Base-by-base conservation (phyloP, 345 rosid genomes). In the Eutrema yunnanense region DNA sequence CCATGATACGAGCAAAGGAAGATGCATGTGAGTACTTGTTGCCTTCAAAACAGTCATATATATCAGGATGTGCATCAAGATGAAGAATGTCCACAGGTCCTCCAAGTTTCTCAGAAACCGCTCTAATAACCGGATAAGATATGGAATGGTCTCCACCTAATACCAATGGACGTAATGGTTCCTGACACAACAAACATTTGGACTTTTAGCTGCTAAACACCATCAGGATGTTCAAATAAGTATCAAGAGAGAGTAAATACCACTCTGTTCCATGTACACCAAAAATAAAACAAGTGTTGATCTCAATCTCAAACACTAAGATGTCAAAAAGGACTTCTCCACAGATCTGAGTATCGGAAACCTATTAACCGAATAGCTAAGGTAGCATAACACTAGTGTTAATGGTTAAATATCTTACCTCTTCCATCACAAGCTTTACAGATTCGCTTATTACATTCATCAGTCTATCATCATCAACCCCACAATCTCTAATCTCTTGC, bases 31-130 rank as follows among this genome's bases (percentile, higher is more conserved):
- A 95, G 81, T 87, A 92, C 43, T 81, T 86, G 43, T 95, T 95
- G 12, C 99, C 99, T 84, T 95, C 99, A 38, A 88, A 95, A 33
- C 83, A 78, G 73, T 90, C 73, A 50, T 95, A 95, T 65, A 92
- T 95, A 77, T 95, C 99, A 9, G 98, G 99, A 80, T 95, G 99
- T n/a, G 99, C 98, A 84, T 95, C 99, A 22, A 95, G 79, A 81
- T 95, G 99, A 80, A 95, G 96, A 66, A 95, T 83, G 80, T 95
- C 99, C 51, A 95, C 86, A 61, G 96, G 97, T 44, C 99, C 98
- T 29, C 97, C 98, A 65, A 95, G 92, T 85, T 90, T 95, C 83
- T 92, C 91, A 44, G 98, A 88, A 48, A 95, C 90, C 2, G 98
- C 98, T 83, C 99, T 84, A 42, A 95, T 85, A 63, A 92, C 98